Base-by-base conservation (phyloP, 2,329 filamentous ascomycete species). In the Zopfia rhizophila region DNA sequence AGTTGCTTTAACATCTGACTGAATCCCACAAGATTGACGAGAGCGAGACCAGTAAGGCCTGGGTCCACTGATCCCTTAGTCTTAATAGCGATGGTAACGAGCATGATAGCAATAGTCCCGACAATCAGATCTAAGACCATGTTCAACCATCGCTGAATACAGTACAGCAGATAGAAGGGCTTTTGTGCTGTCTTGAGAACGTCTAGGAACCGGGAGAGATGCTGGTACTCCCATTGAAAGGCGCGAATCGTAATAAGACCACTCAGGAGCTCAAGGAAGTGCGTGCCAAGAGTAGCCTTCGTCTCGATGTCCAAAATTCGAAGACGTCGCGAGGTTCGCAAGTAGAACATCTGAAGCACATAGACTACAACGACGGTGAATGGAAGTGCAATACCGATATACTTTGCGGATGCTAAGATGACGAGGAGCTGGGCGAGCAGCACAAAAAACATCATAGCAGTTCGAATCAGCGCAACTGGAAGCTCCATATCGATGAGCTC, bases 251-350 rank as follows among this genome's bases (percentile, higher is more conserved):
- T 81, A 2, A 68, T 45, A 0, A 81, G 54, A 0, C 79, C 79
- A 4, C 65, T 62, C 0, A 79, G 53, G 0, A 74, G 74, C 37
- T 82, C 80, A 2, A 77, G 55, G 45, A 81, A 81, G 22, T 81
- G 75, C 0, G 76, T 74, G 14, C 74, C 78, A 0, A 81, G 65
- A 1, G 75, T 72, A 0, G 70, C 68, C 43, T 77, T 75, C 22
- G 72, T 65, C 54, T 82, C 79, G 2, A 82, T 71, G 53, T 83
- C 80, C 10, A 82, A 61, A 7, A 79, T 61, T 41, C 81, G 73
- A 3, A 79, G 45, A 37, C 75, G 75, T 2, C 76, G 63, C 8
- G 73, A 73, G 3, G 75, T 77, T 2, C 69, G 65, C 2, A 78
- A 64, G 42, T 79, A 79, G 51, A 69, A 68, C 12, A 55, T 61